A percentile compares a stretch with the other conserved stretches of the same genome.
These are phyloP conservation scores for Zizania palustris DNA, from an alignment of 202 grass and related monocot genomes.

Conservation along the genomic window DNA sequence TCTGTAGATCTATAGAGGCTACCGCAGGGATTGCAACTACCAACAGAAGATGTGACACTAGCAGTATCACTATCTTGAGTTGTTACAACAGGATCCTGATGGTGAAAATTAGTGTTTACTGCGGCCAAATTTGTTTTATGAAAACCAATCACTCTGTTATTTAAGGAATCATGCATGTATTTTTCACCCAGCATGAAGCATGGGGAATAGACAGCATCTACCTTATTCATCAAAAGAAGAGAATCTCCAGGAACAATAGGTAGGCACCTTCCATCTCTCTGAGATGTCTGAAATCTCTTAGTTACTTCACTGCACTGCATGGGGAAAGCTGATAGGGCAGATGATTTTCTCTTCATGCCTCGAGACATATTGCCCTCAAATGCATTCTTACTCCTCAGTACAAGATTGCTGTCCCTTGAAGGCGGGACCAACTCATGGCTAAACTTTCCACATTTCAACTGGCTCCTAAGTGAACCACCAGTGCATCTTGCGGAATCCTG, in stretches of 20 bases:
- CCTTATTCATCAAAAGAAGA: slow-evolving; percentile 54
- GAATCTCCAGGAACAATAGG: slow-evolving; percentile 37
- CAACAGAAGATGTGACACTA: slow-evolving; percentile 77
- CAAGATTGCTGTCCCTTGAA: slow-evolving; percentile 33
- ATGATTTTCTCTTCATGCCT: slow-evolving; percentile 60
- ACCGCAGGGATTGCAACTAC: slow-evolving; percentile 73
- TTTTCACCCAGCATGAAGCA: slow-evolving; percentile 61
- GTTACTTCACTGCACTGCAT: slow-evolving; percentile 41
- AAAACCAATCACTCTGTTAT: slow-evolving; percentile 43
- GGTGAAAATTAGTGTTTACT: slow-evolving; percentile 35
- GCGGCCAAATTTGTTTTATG: slow-evolving; percentile 38
- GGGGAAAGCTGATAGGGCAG: slow-evolving; percentile 36
- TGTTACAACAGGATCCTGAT: slow-evolving; percentile 39
- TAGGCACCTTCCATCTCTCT: slow-evolving; percentile 42
- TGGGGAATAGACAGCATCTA: slow-evolving; percentile 79
- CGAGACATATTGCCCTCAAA: slow-evolving; percentile 46
- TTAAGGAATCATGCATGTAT: slow-evolving; percentile 54
- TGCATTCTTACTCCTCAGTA: slow-evolving; percentile 36
- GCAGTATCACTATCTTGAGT: slow-evolving; percentile 57
- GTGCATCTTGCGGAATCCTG: slow-evolving; percentile 52
- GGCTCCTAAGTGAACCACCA: slow-evolving; percentile 37
- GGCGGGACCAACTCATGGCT: not conserved
- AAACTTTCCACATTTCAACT: slow-evolving; percentile 45
- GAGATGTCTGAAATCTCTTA: slow-evolving; percentile 49
- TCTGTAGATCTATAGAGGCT: slow-evolving; percentile 42